phyloP scores from a whole-genome alignment of 164 flowering plant species.

The Nymphaea colorata region DNA sequence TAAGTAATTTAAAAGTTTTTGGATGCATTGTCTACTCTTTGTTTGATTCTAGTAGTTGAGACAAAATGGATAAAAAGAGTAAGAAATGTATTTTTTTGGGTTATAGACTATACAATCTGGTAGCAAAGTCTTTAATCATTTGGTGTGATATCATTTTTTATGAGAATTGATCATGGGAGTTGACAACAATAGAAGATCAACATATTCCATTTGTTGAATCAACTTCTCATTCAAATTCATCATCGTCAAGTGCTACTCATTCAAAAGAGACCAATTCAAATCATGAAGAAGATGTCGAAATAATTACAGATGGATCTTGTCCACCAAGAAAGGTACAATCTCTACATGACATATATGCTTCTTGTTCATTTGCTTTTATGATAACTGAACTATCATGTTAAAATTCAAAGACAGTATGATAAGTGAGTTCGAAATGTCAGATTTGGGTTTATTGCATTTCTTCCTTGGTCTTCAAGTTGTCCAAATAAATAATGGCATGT shows the following conservation, averaged over 20 bases:
- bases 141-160: background rate
- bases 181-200: background rate
- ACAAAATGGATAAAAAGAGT: background rate
- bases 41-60: background rate
- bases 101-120: background rate
- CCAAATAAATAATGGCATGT: slow-evolving; percentile 5
- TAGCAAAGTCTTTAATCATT: background rate
- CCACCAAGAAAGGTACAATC: background rate
- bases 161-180: background rate
- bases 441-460: slow-evolving; percentile 4
- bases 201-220: background rate
- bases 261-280: background rate
- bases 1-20: background rate
- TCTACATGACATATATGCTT: background rate
- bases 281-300: background rate
- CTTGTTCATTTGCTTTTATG: background rate
- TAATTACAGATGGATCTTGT: background rate
- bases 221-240: background rate
- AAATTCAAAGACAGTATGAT: slow-evolving; percentile 10
- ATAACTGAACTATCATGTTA: background rate
- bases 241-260: background rate
- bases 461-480: slow-evolving; percentile 7
- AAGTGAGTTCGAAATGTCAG: slow-evolving; percentile 10
- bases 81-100: slow-evolving; percentile 1
- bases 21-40: background rate